Base-by-base conservation (phyloP, 2,329 filamentous ascomycete genomes). In the Tolypocladium ophioglossoides region DNA sequence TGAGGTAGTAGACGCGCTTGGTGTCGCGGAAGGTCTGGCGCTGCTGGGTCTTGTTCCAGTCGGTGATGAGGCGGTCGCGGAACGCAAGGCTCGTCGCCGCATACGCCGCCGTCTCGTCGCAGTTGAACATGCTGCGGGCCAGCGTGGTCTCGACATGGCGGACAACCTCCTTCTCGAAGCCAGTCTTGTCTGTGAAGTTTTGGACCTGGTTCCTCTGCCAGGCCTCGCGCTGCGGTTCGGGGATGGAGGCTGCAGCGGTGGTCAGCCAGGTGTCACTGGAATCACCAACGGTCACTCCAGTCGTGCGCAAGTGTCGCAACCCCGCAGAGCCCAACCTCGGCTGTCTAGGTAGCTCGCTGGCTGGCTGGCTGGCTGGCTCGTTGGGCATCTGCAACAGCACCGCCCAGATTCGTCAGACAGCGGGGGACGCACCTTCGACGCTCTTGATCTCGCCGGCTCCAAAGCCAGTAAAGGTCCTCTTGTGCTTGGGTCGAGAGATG, bases 1-100 rank as follows among this genome's bases (percentile, higher is more conserved):
- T 96, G 57, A 99, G 82, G 69, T 99, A 99, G 76, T 99, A 99
- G 62, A 99, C 82, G 57, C 94, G 84, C 80, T 99, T 99, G 72
- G 84, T 84, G 68, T 97, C 94, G 55, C 82, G 79, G 64, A 88
- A 90, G 0, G 92, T 96, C 73, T 99, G 94, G 57, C 86, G 86
- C 76, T 99, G 94, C 75, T 99, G 94, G 49, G 94, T 99, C 73
- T 86, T 91, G 76, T 97, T 99, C 94, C 94, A 99, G 62, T 95
- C 90, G 59, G 94, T 85, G 65, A 99, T 86, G 67, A 99, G 78
- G 52, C 91, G 86, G 70, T 99, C 92, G 65, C 94, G 84, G 74
- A 99, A 92, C 30, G 94, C 92, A 64, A 99, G 76, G 60, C 90
- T 89, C 46, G 91, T 90, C 60, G 92, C 94, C 9, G 88, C 84